Evolutionary conservation across 129 eudicot species (phyloP).

Genomic region (Heracleum sosnowskyi): DNA sequence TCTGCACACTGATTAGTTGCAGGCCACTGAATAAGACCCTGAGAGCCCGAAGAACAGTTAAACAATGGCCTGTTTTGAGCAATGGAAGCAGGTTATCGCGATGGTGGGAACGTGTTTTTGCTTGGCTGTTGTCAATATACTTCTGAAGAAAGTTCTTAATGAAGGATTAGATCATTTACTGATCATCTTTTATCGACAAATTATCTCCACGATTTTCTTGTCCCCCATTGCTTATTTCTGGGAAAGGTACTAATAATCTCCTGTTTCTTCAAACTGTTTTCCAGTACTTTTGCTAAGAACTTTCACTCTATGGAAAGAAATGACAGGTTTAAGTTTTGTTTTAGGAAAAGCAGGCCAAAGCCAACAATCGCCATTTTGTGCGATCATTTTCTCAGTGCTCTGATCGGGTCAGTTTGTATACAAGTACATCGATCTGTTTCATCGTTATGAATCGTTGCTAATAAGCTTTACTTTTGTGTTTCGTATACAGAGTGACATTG

Average conservation of each 20-base stretch:
- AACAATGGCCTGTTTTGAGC: conserved; percentile 19
- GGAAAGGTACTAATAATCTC: conserved; percentile 33
- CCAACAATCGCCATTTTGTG: conserved; percentile 34
- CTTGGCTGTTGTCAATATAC: conserved; percentile 34
- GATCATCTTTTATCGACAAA: conserved; percentile 33
- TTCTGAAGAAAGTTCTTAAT: conserved; percentile 41
- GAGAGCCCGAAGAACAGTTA: not conserved
- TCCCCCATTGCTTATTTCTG: conserved; percentile 39
- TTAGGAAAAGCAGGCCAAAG: conserved; percentile 35
- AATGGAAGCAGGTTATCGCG: conserved; percentile 37
- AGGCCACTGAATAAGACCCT: not conserved
- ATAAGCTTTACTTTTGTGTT: not conserved
- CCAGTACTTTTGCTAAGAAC: not conserved
- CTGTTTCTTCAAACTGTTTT: not conserved
- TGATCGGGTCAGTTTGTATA: conserved; percentile 37
- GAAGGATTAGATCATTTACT: conserved; percentile 33
- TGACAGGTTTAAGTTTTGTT: not conserved
- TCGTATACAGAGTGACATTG: conserved; percentile 35
- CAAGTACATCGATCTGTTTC: not conserved
- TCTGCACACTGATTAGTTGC: not conserved
- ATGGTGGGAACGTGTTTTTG: conserved; percentile 30
- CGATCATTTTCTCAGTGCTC: conserved; percentile 43
- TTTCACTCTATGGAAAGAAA: not conserved
- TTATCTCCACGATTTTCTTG: conserved; percentile 31
- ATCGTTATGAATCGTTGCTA: not conserved